phyloP scores from a whole-genome alignment of 768 basidiomycete species.

The Leccinum pellstonianum region DNA sequence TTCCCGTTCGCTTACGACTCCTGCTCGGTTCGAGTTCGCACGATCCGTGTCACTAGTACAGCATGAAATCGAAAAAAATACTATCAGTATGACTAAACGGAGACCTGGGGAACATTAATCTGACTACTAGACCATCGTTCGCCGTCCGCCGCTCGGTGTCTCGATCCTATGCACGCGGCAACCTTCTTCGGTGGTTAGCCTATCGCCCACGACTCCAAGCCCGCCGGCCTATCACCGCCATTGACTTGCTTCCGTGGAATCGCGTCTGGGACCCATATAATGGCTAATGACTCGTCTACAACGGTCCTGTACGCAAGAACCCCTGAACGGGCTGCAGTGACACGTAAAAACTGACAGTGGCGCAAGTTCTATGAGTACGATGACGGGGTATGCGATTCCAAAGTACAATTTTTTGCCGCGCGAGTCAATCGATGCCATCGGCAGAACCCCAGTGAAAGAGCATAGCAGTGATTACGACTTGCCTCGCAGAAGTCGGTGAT shows the following conservation, averaged over 20 bases:
- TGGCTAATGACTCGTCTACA: constrained; percentile 9
- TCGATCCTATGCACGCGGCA: constrained; percentile 21
- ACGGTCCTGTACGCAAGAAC: constrained; percentile 11
- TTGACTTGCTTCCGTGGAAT: constrained; percentile 17
- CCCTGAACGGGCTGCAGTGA: constrained; percentile 8
- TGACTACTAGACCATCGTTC: constrained; percentile 2
- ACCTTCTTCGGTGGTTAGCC: constrained; percentile 16
- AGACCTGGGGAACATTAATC: constrained; percentile 2
- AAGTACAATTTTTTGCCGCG: constrained; percentile 11
- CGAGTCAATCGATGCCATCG: constrained; percentile 32
- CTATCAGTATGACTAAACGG: constrained; percentile 10
- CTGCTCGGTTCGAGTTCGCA: constrained; percentile 4
- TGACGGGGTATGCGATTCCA: constrained; percentile 25
- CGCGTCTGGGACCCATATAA: constrained; percentile 13
- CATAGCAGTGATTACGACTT: constrained; percentile 16
- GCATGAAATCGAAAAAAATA: constrained; percentile 11
- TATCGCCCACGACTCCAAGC: constrained; percentile 5
- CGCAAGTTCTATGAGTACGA: constrained; percentile 19
- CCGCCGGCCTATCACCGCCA: constrained; percentile 30
- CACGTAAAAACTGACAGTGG: constrained; percentile 34
- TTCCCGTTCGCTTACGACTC: constrained; percentile 10
- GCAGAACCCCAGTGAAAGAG: constrained; percentile 19
- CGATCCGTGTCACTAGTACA: constrained; percentile 5
- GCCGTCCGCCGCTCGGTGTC: constrained; percentile 1
- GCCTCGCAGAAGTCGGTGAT: constrained; percentile 16